Base-by-base conservation (phyloP, 139 green algal species). In the Nannochloris sp. region DNA sequence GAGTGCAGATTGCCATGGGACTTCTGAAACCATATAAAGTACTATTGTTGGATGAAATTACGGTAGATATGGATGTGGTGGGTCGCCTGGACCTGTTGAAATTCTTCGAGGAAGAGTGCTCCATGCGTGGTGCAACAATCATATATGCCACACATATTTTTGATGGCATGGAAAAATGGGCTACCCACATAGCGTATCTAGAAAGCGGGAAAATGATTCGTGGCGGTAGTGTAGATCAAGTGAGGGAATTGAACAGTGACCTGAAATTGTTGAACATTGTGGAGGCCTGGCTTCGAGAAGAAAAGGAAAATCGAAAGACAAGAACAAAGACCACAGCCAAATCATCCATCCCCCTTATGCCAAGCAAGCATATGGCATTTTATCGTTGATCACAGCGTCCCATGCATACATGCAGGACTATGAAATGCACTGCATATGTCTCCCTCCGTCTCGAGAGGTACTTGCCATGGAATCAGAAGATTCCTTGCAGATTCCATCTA, bases 101-200 rank as follows among this genome's bases (percentile, higher is more conserved):
- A 1, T 98, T 98, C 64, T 91, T 98, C 69, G 69, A 61, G 62
- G 57, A 84, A 60, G 84, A 91, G 68, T 91, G 84, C 71, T 74
- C 85, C 61, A 51, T 79, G 61, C 71, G 88, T 3, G 82, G 82
- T 8, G 88, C 87, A 3, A 90, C 80, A 29, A 94, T 97, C 56
- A 67, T 96, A 9, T 97, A 98, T 62, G 89, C 91, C 25, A 98
- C 93, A 9, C 93, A 98, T 81, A 98, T 98, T 48, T 98, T 98
- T 70, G 93, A 98, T 67, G 93, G 93, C 23, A 73, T 96, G 20
- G 87, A 94, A 74, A 31, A 40, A 2, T 96, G 89, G 89, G 62
- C 86, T 44, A 95, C 83, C 4, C 89, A 96, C 66, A 28, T 96
- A 8, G 87, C 80, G 0, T 92, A 91, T 69, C 66, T 95, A 49